These are phyloP conservation scores for Chrysanthemum lavandulifolium DNA, from an alignment of 129 eudicot species.

Conservation along the genomic window DNA sequence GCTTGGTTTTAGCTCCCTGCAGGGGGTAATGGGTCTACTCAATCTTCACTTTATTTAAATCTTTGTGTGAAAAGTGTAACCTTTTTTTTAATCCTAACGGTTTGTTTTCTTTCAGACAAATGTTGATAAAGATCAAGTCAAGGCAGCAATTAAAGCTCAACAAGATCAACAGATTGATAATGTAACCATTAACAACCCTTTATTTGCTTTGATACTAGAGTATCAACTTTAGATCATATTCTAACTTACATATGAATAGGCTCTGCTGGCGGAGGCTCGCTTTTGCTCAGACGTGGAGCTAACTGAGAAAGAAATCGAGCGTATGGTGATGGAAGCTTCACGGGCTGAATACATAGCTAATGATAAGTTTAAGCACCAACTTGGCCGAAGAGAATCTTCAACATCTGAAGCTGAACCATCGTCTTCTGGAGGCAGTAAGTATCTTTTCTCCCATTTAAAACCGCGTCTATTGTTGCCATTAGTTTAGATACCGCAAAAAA, in stretches of 20 bases:
- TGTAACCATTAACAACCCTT: slow-evolving; percentile 36
- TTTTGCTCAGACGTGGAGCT: slow-evolving; percentile 95
- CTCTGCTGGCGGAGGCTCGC: slow-evolving; percentile 92
- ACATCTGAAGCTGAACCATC: slow-evolving; percentile 95
- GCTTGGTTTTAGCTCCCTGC: slow-evolving; percentile 91
- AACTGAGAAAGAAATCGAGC: slow-evolving; percentile 95
- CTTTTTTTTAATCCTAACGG: neutral
- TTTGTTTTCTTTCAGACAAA: slow-evolving; percentile 51
- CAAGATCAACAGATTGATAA: slow-evolving; percentile 98
- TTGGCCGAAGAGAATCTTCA: slow-evolving; percentile 76
- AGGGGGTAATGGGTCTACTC: slow-evolving; percentile 49
- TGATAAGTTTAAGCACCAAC: slow-evolving; percentile 70
- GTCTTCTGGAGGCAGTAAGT: slow-evolving; percentile 92
- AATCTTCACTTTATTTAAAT: too few species aligned
- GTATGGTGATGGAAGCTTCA: slow-evolving; percentile 98
- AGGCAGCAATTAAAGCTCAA: slow-evolving; percentile 99
- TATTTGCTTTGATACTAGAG: neutral
- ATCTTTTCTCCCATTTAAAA: neutral
- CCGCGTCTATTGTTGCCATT: neutral
- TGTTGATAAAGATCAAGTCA: slow-evolving; percentile 85
- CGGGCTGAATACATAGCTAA: slow-evolving; percentile 83
- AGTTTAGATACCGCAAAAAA: neutral
- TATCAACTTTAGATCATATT: slow-evolving; percentile 1
- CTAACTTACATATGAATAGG: slow-evolving; percentile 42
- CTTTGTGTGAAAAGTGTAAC: too few species aligned